Conservation (phyloP, 2,329 filamentous ascomycete species). For the Talaromyces funiculosus region DNA sequence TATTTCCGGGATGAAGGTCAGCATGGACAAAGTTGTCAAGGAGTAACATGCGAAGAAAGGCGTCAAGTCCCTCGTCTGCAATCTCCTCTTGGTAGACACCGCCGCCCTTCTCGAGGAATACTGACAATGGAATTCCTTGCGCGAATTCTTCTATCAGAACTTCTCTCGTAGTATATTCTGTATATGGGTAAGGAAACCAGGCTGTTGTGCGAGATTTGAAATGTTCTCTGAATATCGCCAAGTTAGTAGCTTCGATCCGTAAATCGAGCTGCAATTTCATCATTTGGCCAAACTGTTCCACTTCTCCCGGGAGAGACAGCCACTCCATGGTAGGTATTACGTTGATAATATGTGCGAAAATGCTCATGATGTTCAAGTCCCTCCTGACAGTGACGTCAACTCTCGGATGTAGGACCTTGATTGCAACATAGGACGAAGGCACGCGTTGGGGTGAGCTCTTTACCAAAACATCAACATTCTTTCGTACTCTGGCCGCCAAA, state of each 20-base stretch:
- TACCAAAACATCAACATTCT: constrained; percentile 76
- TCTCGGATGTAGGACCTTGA: constrained; percentile 90
- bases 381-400: constrained; percentile 87
- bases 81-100: constrained; percentile 92
- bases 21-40: constrained; percentile 98
- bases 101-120: constrained; percentile 85
- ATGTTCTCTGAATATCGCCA: constrained; percentile 78
- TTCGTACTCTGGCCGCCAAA: constrained; percentile 64
- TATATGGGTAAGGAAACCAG: constrained; percentile 95
- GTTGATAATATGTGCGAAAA: constrained; percentile 82
- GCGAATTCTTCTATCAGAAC: constrained; percentile 95
- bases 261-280: constrained; percentile 97
- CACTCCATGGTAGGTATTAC: constrained; percentile 90
- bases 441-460: constrained; percentile 81
- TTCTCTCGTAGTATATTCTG: constrained; percentile 84
- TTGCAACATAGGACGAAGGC: constrained; percentile 85
- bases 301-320: constrained; percentile 93
- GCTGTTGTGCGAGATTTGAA: constrained; percentile 85
- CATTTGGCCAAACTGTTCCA: constrained; percentile 92
- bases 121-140: constrained; percentile 82
- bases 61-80: constrained; percentile 88
- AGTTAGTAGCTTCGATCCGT: constrained; percentile 87
- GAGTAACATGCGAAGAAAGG: constrained; percentile 91
- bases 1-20: constrained; percentile 93
- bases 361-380: constrained; percentile 87